Conservation (phyloP, 768 basidiomycete genomes). For the Tricholoma sp. region DNA sequence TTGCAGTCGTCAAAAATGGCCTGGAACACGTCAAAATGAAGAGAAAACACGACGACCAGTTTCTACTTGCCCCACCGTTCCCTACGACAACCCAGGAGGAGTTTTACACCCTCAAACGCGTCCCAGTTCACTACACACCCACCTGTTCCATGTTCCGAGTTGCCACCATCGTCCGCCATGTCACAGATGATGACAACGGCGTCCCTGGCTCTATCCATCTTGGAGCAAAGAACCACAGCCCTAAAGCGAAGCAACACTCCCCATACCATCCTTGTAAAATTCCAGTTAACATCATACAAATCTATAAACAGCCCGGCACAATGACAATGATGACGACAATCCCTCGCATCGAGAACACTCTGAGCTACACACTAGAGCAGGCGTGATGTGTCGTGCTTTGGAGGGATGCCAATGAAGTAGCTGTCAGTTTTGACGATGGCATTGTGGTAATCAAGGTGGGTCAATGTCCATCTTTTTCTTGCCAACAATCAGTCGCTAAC, state of each 20-base stretch:
- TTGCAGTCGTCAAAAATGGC: not conserved
- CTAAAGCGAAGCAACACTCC: constrained; percentile 1
- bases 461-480: constrained; percentile 1
- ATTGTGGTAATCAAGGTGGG: constrained; percentile 86
- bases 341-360: constrained; percentile 65
- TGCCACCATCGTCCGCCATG: not conserved
- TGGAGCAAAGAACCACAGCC: not conserved
- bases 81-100: not conserved
- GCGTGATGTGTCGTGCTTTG: constrained; percentile 90
- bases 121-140: not conserved
- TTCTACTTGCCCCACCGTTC: not conserved
- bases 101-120: not conserved
- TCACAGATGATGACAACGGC: constrained; percentile 1
- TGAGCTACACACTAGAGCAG: constrained; percentile 91
- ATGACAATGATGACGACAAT: not conserved
- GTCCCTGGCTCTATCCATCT: not conserved
- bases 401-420: constrained; percentile 85
- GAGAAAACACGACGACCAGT: not conserved
- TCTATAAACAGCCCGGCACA: not conserved
- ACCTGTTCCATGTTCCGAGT: not conserved
- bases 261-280: constrained; percentile 24
- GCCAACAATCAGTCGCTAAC: not conserved
- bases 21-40: not conserved
- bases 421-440: constrained; percentile 95
- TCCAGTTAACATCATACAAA: not conserved